Base-by-base conservation (phyloP, 1,139 yeast genomes). In the Candida sanyaensis region DNA sequence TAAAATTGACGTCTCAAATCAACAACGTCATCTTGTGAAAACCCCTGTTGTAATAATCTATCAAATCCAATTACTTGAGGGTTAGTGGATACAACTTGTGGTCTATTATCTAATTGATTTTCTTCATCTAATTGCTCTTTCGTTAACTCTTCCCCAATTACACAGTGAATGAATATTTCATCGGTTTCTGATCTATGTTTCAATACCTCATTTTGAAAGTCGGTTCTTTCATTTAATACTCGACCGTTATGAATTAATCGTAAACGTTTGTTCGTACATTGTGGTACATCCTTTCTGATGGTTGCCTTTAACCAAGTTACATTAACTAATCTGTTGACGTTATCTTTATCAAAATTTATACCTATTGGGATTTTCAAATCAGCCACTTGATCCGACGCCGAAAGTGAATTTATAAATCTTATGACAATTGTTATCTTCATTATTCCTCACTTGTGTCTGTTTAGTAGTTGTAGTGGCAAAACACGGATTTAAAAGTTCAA, bases 61-160 rank as follows among this genome's bases (percentile, higher is more conserved):
- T 91, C 97, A 64, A 91, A 89, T 3, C 97, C 97, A 10, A 86
- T 80, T 6, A 88, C 88, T 43, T 88, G 90, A 1, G 93, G 91
- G 2, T 68, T 63, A 0, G 87, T 78, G 1, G 85, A 77, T 24
- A 73, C 73, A 28, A 76, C 78, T 55, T 75, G 78, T 0, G 74
- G 76, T 42, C 63, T 58, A 44, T 75, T 76, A 58, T 87, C 95
- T 49, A 81, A 56, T 49, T 77, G 78, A 48, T 78, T 83, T 57
- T 89, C 96, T 46, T 81, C 73, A 1, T 71, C 75, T 37, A 90
- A 66, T 60, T 88, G 90, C n/a, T 72, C 77, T 0, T 69, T 62
- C 0, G 81, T 73, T 47, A 90, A 62, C 27, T 72, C 77, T 44
- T 88, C 96, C 3, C 97, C 96, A 5, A 90, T 76, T 6, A 89